Base-by-base conservation (phyloP, 75 land plant genomes). In the Azolla pinnata region DNA sequence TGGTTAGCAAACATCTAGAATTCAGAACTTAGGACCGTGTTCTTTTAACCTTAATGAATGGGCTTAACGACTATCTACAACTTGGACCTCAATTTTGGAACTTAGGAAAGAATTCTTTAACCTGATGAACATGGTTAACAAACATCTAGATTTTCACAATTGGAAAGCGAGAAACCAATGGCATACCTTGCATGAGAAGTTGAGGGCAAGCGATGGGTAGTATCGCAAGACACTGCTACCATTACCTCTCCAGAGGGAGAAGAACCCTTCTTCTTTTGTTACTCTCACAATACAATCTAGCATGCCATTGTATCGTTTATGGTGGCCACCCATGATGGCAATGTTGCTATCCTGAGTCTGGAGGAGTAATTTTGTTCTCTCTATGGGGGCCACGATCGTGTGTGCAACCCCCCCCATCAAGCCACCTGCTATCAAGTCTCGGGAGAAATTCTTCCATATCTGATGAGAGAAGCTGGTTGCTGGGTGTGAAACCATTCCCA, bases 131-230 rank as follows among this genome's bases (percentile, higher is more conserved):
- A n/a, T n/a, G n/a, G n/a, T n/a, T n/a, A n/a, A n/a, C n/a, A n/a
- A n/a, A n/a, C n/a, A n/a, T n/a, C n/a, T n/a, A n/a, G n/a, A n/a
- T n/a, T n/a, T n/a, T n/a, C n/a, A n/a, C n/a, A n/a, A n/a, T n/a
- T n/a, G n/a, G n/a, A n/a, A n/a, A n/a, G n/a, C n/a, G n/a, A n/a
- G n/a, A n/a, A n/a, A n/a, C n/a, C n/a, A n/a, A n/a, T n/a, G n/a
- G n/a, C n/a, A n/a, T n/a, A 88, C 97, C 96, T 92, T 92, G 69
- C 91, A 82, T 26, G 97, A 86, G 73, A 92, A 92, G 66, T 92
- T 92, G 74, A 92, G 89, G 24, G 97, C 97, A 20, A 92, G 84
- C 5, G 97, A 92, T 33, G 97, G 97, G 47, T 92, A 92, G 61
- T 92, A 83, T 0, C 97, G 63, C 18, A 92, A 60, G 31, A 92